These are phyloP conservation scores for Sporothrix dimorphospora DNA, from an alignment of 2,329 filamentous ascomycete species.

Conservation along the genomic window DNA sequence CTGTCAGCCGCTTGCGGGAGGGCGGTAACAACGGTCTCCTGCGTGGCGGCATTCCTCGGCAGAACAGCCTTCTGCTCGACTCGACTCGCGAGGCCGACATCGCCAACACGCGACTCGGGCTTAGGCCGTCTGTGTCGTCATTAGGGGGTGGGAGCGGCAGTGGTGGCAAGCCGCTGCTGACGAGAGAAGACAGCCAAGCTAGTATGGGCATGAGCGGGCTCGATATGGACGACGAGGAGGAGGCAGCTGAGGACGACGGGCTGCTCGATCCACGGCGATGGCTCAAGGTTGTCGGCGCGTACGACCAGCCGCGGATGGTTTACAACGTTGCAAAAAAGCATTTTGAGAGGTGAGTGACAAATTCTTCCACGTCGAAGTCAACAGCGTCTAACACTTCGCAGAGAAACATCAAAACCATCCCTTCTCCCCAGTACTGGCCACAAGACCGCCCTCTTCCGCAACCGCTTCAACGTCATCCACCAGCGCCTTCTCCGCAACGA, in stretches of 20 bases:
- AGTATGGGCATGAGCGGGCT: conserved; percentile 66
- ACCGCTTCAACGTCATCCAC: conserved; percentile 89
- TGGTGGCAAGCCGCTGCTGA: conserved; percentile 41
- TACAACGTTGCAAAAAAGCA: conserved; percentile 86
- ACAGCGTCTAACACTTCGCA: conserved; percentile 38
- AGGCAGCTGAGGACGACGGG: conserved; percentile 65
- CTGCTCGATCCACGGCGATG: conserved; percentile 74
- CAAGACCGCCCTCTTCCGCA: conserved; percentile 84
- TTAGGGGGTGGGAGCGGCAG: neutral
- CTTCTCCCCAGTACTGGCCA: conserved; percentile 76
- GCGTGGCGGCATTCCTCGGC: conserved; percentile 53
- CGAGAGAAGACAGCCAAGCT: conserved; percentile 63
- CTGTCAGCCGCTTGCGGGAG: conserved; percentile 9
- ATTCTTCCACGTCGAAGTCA: conserved; percentile 31
- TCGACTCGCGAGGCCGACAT: conserved; percentile 54
- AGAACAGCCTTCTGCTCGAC: conserved; percentile 68
- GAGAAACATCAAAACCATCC: conserved; percentile 65
- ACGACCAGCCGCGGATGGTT: conserved; percentile 77
- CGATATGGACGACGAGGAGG: conserved; percentile 59
- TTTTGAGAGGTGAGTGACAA: conserved; percentile 69
- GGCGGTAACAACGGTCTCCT: neutral
- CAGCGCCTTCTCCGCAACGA: conserved; percentile 92
- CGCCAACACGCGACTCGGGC: conserved; percentile 57
- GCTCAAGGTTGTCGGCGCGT: conserved; percentile 82
- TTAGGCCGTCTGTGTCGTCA: conserved; percentile 47